Base-by-base conservation (phyloP, 2,329 filamentous ascomycete species). In the Venturia aucupariae region DNA sequence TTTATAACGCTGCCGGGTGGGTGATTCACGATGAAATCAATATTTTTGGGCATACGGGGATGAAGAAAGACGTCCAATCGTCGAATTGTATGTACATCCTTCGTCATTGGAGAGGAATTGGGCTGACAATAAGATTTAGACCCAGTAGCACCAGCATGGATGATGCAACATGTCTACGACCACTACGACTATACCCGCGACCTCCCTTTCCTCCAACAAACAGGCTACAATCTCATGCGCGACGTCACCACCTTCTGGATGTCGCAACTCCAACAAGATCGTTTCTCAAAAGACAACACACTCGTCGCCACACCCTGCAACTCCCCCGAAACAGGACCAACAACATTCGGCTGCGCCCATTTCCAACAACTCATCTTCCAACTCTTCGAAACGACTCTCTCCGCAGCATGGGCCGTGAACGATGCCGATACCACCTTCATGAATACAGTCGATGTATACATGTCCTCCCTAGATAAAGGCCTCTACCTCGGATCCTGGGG, bases 91-190 rank as follows among this genome's bases (percentile, higher is more conserved):
- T 44, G 63, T 41, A 5, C 39, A 4, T 42, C 44, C 8, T 46
- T 22, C 15, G n/a, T 17, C 30, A 38, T 22, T 11, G 15, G 19
- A n/a, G 13, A 42, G 11, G 5, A 41, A 60, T 41, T 17, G 44
- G 19, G 17, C 35, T 46, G 30, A 32, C 13, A 39, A 35, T 24
- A 63, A n/a, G 61, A 55, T 8, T 71, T 51, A 75, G 73, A 81
- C 67, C 76, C 79, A 35, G 79, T 77, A 0, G 75, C 80, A 0
- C 78, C 80, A 1, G 81, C 82, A 0, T 86, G 84, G 84, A 80
- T 85, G 75, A 84, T 84, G 77, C 80, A 83, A 65, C 82, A 86
- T 67, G 80, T 86, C 1, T 82, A 78, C 72, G 82, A 86, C 65
- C 78, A 82, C 68, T 86, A 78, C 70, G 79, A 81, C 41, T 86